phyloP scores from a whole-genome alignment of 1,284 basidiomycete species.

The Gomphus sp. region DNA sequence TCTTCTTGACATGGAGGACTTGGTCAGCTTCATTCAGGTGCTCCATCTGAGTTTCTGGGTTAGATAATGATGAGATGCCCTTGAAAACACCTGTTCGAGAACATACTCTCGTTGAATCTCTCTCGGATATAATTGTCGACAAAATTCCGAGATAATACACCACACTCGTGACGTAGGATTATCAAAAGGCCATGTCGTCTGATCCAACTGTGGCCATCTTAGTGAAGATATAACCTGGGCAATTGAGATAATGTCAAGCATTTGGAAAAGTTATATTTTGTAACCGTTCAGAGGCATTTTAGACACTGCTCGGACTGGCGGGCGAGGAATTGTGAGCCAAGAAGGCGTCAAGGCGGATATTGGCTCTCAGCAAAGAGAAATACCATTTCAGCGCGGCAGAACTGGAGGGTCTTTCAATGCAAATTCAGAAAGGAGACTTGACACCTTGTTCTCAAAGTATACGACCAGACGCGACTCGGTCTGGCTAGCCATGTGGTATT shows the following conservation, averaged over 20 bases:
- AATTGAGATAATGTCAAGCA: conserved; percentile 63
- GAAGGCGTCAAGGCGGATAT: conserved; percentile 77
- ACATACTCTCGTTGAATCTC: conserved; percentile 1
- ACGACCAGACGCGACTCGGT: conserved; percentile 46
- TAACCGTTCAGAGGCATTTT: conserved; percentile 81
- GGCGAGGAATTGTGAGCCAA: conserved; percentile 66
- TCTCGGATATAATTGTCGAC: conserved; percentile 4
- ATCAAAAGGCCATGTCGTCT: conserved; percentile 39
- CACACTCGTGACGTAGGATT: background rate
- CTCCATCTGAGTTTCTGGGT: conserved; percentile 13
- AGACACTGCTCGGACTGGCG: conserved; percentile 75
- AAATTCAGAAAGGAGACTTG: conserved; percentile 77
- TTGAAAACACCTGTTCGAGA: conserved; percentile 1
- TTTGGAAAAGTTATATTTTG: conserved; percentile 80
- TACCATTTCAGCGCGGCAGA: conserved; percentile 35
- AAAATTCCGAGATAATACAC: background rate
- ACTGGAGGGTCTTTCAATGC: conserved; percentile 53
- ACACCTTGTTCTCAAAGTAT: conserved; percentile 83
- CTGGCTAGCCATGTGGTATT: conserved; percentile 59
- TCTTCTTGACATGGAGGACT: conserved; percentile 12
- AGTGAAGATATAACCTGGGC: conserved; percentile 51
- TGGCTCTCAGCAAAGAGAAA: conserved; percentile 78
- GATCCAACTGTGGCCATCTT: conserved; percentile 55
- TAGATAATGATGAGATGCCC: conserved; percentile 15
- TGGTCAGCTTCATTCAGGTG: background rate